phyloP scores from a whole-genome alignment of 257 asterid species.

The Nicotiana tomentosiformis region DNA sequence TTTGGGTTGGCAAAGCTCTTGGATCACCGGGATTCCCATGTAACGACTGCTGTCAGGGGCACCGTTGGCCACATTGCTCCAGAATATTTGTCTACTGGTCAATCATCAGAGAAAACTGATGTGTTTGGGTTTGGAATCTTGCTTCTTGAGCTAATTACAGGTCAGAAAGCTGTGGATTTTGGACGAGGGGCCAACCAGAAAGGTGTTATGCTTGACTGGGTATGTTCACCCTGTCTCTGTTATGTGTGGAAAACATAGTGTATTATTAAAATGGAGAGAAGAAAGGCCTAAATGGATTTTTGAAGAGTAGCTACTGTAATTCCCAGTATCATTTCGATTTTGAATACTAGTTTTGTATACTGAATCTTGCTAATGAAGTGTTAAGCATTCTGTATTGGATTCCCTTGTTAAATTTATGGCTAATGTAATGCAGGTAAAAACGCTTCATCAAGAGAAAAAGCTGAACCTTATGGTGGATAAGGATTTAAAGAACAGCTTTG shows the following conservation, averaged over 20 bases:
- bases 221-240: neutral
- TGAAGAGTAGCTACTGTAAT: neutral
- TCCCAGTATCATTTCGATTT: neutral
- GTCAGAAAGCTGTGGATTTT: constrained; percentile 27
- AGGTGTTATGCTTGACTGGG: constrained; percentile 34
- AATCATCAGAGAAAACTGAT: constrained; percentile 34
- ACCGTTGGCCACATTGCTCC: constrained; percentile 36
- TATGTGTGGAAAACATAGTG: neutral
- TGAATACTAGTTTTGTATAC: neutral
- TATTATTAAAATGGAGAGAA: neutral
- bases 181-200: constrained; percentile 20
- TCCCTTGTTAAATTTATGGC: neutral
- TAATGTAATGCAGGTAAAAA: constrained; percentile 22
- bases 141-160: constrained; percentile 31
- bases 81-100: constrained; percentile 31
- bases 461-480: constrained; percentile 25
- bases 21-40: constrained; percentile 32
- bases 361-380: neutral
- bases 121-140: constrained; percentile 31
- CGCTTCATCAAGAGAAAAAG: constrained; percentile 26
- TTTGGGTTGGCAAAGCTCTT: constrained; percentile 32
- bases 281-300: neutral
- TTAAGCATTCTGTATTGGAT: neutral
- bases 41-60: constrained; percentile 36
- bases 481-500: constrained; percentile 21